phyloP scores from a whole-genome alignment of 768 basidiomycete genomes.

The Russula compacta region DNA sequence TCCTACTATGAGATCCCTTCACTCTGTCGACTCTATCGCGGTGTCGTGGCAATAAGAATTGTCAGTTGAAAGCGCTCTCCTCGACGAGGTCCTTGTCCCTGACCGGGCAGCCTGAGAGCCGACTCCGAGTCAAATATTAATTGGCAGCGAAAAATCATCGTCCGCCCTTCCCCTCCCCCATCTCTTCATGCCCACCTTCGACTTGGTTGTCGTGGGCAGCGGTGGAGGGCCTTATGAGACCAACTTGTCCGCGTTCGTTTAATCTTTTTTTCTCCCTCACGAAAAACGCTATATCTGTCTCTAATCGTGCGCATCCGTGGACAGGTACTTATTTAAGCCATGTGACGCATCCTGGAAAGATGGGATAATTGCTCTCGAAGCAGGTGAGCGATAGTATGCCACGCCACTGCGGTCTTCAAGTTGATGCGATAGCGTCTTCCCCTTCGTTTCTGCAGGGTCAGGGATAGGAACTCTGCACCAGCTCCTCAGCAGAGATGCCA shows the following conservation, averaged over 20 bases:
- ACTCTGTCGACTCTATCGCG: background rate
- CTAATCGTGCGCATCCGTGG: constrained; percentile 12
- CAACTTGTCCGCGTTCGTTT: constrained; percentile 73
- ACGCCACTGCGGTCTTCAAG: no score
- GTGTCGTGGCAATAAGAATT: background rate
- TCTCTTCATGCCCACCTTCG: constrained; percentile 43
- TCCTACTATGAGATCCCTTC: background rate
- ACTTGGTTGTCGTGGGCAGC: constrained; percentile 64
- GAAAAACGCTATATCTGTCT: constrained; percentile 1
- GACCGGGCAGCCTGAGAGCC: background rate
- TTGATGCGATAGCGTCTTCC: background rate
- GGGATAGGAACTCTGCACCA: constrained; percentile 69
- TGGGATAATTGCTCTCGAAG: constrained; percentile 79
- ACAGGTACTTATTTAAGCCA: constrained; percentile 85
- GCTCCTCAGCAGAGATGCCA: constrained; percentile 48
- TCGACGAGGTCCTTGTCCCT: background rate
- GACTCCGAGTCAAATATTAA: background rate
- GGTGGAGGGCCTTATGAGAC: constrained; percentile 86
- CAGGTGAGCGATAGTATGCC: constrained; percentile 43
- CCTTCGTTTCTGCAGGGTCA: constrained; percentile 47
- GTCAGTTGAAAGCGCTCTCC: background rate
- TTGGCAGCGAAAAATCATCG: background rate
- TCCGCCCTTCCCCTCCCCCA: background rate
- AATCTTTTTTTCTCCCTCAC: constrained; percentile 9
- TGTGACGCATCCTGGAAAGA: constrained; percentile 58